phyloP scores from a whole-genome alignment of 1,139 yeast genomes.

The Hemisphaericaspora xylofermentans region DNA sequence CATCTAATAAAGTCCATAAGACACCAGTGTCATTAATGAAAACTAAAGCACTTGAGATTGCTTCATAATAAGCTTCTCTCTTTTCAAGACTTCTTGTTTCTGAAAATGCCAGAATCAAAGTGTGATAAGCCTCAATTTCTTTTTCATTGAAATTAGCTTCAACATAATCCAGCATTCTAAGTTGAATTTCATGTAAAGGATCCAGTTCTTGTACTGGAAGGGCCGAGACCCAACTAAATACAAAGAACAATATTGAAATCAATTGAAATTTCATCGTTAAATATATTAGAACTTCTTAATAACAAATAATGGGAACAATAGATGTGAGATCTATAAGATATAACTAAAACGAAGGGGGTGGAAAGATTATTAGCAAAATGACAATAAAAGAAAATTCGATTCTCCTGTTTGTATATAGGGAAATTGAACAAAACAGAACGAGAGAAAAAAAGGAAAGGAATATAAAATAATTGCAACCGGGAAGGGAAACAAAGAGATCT shows the following conservation, averaged over 20 bases:
- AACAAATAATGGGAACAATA: background rate
- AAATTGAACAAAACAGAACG: no score
- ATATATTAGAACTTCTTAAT: background rate
- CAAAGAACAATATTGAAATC: background rate
- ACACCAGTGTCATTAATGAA: slow-evolving; percentile 39
- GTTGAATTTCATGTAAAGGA: slow-evolving; percentile 10
- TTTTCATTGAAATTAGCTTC: slow-evolving; percentile 15
- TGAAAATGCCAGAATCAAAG: slow-evolving; percentile 12
- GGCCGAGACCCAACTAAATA: background rate
- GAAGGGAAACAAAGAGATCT: no score
- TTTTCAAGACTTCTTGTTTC: slow-evolving; percentile 7
- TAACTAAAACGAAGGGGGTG: no score
- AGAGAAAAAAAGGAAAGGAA: no score
- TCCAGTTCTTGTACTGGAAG: slow-evolving; percentile 4
- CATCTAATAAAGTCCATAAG: slow-evolving; percentile 36
- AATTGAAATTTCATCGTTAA: slow-evolving; percentile 1
- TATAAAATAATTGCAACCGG: no score
- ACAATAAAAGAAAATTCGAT: no score
- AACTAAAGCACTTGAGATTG: slow-evolving; percentile 24
- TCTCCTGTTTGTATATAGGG: no score
- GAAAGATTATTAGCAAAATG: no score
- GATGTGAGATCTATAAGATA: no score
- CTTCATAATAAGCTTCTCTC: slow-evolving; percentile 22
- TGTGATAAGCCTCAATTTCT: slow-evolving; percentile 13
- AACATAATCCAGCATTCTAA: slow-evolving; percentile 13